Base-by-base conservation (phyloP, 2,329 filamentous ascomycete species). In the Cytospora leucostoma region DNA sequence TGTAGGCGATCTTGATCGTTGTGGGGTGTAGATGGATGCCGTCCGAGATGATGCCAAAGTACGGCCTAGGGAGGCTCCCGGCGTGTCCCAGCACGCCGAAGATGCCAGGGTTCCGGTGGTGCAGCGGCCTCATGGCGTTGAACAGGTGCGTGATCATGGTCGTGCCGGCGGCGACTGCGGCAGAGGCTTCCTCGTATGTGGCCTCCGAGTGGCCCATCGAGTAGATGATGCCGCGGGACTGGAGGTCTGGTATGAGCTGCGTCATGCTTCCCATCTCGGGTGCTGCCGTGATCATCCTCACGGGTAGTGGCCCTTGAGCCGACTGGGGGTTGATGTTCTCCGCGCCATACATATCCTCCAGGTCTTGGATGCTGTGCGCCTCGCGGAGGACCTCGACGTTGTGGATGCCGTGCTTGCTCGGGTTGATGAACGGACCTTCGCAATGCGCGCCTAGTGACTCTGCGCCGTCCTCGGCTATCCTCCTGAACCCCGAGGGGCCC, bases 121-220 rank as follows among this genome's bases (percentile, higher is more conserved):
- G 91, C 57, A 96, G 85, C 15, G 92, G 92, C 0, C 88, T 84
- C 93, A 97, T 97, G 33, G 93, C 93, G 74, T 97, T 97, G 84
- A 96, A 97, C 1, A 97, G 82, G 72, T 97, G 93, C 0, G 93
- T 97, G 68, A 97, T 90, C 91, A 96, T 96, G 56, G 85, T 90
- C 2, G 91, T 91, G 58, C 93, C 93, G 7, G 87, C 82, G n/a
- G 79, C 80, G 4, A 95, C 84, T 21, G 91, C 90, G 5, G 79
- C 77, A 4, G 88, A 86, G 1, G 91, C 92, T 72, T 94, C 83
- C 75, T 96, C 91, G 73, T 94, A 96, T 0, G 90, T 92, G 15
- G 92, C 90, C 74, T 96, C 91, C 0, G 92, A 92, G 77, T 97
- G 93, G 8, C 93, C 93, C 67, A 96, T 89, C 2, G 91, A 90